Base-by-base conservation (phyloP, 306 rosid genomes). In the Lathyrus oleraceus region DNA sequence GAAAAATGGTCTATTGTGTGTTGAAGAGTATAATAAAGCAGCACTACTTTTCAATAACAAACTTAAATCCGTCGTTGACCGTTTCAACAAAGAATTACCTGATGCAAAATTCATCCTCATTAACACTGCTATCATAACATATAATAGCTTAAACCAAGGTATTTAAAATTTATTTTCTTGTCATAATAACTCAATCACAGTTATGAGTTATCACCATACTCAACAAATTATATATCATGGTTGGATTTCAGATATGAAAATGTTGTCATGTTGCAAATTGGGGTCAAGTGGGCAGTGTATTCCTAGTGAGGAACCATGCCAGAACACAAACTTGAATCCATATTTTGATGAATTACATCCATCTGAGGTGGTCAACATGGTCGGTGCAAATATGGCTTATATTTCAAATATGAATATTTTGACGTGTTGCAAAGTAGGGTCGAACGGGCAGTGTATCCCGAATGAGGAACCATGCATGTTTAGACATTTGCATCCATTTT, bases 1-100 rank as follows among this genome's bases (percentile, higher is more conserved):
- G 13, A 76, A 81, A 61, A 52, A 48, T 1, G 86, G 85, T 3
- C 44, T 79, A 35, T 3, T 51, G 8, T 92, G 98, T 70, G 88
- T 79, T 4, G 65, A 78, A 0, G 17, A 42, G 3, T 61, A 85
- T 58, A 86, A 61, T 67, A 1, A 30, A 2, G 78, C 86, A 1
- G 76, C 61, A 28, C 12, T 10, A 11, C 12, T 75, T 43, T 89
- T 89, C 32, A 92, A 89, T 45, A 14, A 20, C 1, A 60, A 67
- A 66, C 84, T 92, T 23, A 64, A 23, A 79, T 19, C 44, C 23
- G 47, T 73, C 0, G 82, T 87, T 54, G 57, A 71, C 32, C n/a
- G 61, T 9, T 79, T 78, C 54, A 92, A 89, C 30, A 0, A 39
- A 5, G 45, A 84, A 6, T 20, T 71, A 4, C 0, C 61, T 11